Evolutionary conservation across 2,329 filamentous ascomycete genomes (phyloP), one percentile per base, ranked within the genome.

Genomic region (Diaporthe ampelina): DNA sequence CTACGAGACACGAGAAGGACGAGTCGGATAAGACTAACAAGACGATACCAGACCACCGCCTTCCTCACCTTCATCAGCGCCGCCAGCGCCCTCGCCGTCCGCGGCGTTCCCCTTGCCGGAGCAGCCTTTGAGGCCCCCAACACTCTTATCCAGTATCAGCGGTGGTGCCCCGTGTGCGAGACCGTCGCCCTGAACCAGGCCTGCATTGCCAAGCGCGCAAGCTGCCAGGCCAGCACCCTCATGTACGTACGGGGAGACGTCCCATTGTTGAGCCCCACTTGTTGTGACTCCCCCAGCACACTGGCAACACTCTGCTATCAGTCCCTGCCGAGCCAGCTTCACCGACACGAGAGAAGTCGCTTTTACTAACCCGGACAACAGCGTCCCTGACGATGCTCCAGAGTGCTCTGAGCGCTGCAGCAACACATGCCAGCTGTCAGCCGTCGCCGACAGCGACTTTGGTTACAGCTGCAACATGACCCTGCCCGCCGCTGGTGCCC

Each of bases 101-200:
- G 74, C 43, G 24, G 24, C 17, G 59, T 57, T 4, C 29, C 61
- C 4, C 3, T 63, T n/a, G 69, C 69, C 32, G 69, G 57, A 35
- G 19, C 61, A 19, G 61, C 43, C 5, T 57, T 71, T 11, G 69
- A 40, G 26, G 72, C 26, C 19, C 57, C 71, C 24, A 57, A 68
- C 57, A 67, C 59, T 45, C 72, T 75, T 58, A 75, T 75, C 67
- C 45, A 73, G 58, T 75, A 75, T 59, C 71, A 73, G 68, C 72
- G 72, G n/a, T 75, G 67, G 72, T 75, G 74, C 54, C 74, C 74
- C 21, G 72, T 75, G 45, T 75, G 74, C 59, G 74, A 75, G 45
- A 75, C 72, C 24, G 74, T 75, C 35, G 74, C 61, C 48, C 63
- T 71, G 45, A 75, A 75, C 72, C 56, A 75, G 57, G 69, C 69